phyloP scores from a whole-genome alignment of 176 grass and related monocot species.

The Avena insularis region DNA sequence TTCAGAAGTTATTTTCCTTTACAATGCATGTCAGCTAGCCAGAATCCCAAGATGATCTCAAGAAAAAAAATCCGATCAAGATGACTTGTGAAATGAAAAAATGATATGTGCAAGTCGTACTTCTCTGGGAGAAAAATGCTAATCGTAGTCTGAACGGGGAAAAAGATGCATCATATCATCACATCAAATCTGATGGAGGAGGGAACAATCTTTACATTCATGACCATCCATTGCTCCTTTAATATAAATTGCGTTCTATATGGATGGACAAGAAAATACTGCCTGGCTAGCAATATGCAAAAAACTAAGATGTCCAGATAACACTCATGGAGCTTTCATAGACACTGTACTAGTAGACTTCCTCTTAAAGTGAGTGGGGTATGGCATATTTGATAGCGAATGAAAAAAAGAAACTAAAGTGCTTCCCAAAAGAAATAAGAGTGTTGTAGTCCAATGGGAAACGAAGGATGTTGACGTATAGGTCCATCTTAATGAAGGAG shows the following conservation, averaged over 20 bases:
- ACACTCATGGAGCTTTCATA: slow-evolving; percentile 54
- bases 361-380: slow-evolving; percentile 52
- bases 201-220: background rate
- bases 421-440: background rate
- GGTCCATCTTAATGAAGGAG: background rate
- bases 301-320: slow-evolving; percentile 44
- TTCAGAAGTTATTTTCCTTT: background rate
- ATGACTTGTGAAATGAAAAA: background rate
- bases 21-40: background rate
- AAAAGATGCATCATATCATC: slow-evolving; percentile 23
- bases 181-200: slow-evolving; percentile 25
- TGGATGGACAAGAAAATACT: slow-evolving; percentile 33
- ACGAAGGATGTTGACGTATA: slow-evolving; percentile 4
- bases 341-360: slow-evolving; percentile 59
- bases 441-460: slow-evolving; percentile 27
- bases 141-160: background rate
- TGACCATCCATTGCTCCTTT: slow-evolving; percentile 16
- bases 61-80: background rate
- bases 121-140: slow-evolving; percentile 9
- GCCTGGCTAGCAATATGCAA: slow-evolving; percentile 7
- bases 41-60: background rate
- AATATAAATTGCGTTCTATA: slow-evolving; percentile 22
- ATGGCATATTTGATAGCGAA: slow-evolving; percentile 44
- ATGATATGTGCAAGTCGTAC: background rate
- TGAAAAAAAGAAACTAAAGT: slow-evolving; percentile 7